Evolutionary conservation across 1,284 basidiomycete genomes (phyloP).

Genomic region (Leccinum subrobustum): DNA sequence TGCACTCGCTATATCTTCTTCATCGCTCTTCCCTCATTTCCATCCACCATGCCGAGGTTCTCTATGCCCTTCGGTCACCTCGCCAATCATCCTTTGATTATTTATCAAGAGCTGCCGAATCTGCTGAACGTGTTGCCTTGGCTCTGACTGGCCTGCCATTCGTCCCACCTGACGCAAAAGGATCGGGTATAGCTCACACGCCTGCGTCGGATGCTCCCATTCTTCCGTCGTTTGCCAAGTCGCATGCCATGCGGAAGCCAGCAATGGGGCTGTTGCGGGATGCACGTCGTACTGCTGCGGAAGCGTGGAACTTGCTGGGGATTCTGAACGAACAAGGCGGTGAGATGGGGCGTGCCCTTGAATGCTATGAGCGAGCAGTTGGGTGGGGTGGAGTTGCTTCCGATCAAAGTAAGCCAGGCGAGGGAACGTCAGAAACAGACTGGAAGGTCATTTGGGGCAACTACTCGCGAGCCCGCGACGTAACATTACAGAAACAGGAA

Average conservation of each 20-base stretch:
- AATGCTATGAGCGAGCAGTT: slow-evolving; percentile 61
- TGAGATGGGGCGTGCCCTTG: slow-evolving; percentile 41
- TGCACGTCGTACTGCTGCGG: slow-evolving; percentile 64
- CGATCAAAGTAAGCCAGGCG: slow-evolving; percentile 43
- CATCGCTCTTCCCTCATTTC: slow-evolving; percentile 73
- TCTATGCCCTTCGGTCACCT: slow-evolving; percentile 53
- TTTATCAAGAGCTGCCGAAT: slow-evolving; percentile 58
- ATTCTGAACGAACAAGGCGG: slow-evolving; percentile 45
- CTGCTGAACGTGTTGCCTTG: slow-evolving; percentile 64
- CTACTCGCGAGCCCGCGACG: slow-evolving; percentile 42
- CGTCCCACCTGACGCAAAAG: slow-evolving; percentile 37
- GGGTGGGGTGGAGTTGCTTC: slow-evolving; percentile 56
- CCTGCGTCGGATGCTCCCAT: slow-evolving; percentile 44
- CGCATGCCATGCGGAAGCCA: slow-evolving; percentile 50
- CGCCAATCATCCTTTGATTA: slow-evolving; percentile 51
- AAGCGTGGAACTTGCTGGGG: slow-evolving; percentile 64
- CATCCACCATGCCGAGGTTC: slow-evolving; percentile 75
- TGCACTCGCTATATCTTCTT: slow-evolving; percentile 68
- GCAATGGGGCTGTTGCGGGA: slow-evolving; percentile 65
- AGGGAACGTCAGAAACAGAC: slow-evolving; percentile 53
- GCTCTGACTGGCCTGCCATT: slow-evolving; percentile 48
- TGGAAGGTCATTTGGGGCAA: slow-evolving; percentile 54
- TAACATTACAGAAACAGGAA: slow-evolving; percentile 2
- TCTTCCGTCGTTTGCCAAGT: slow-evolving; percentile 43
- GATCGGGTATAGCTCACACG: slow-evolving; percentile 40